Evolutionary conservation across 75 land plant genomes (phyloP), one percentile per base, ranked within the genome.

Genomic region (Selaginella moellendorffii): DNA sequence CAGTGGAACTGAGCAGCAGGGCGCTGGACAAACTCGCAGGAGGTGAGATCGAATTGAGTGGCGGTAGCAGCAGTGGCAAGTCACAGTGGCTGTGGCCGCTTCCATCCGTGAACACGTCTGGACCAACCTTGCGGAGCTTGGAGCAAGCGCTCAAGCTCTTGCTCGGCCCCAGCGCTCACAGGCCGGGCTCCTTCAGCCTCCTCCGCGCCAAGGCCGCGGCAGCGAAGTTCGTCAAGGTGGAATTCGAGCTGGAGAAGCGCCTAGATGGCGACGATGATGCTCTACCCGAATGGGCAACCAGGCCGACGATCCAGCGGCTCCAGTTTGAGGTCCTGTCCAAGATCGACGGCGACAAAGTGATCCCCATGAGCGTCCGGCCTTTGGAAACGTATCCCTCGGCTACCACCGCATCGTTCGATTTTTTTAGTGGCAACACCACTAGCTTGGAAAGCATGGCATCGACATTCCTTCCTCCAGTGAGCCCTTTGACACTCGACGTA

Each of bases 261-360:
- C 46, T 85, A 68, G 73, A 65, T 53, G 70, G 73, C 2, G 60
- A 31, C 2, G 23, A 19, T 18, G 69, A 36, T 8, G 63, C 14
- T 24, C 61, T 79, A 66, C 85, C 90, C 0, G 85, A 78, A 70
- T 93, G 99, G 96, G 78, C 81, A 65, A 93, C 96, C 18, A 88
- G 74, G 65, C 96, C 99, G 0, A 65, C 81, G 72, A 67, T 68
- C 2, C 73, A 64, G 52, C 77, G 71, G 67, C 62, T 81, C 68
- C 81, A 83, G 29, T 93, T 93, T 77, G 99, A 93, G 73, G 77
- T 93, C 9, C 51, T 83, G 68, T 85, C 81, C 0, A 82, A 82
- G 73, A 74, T 93, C 9, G 96, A 93, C 60, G 96, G 93, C 1
- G 63, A 77, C 2, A 78, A 76, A 60, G 63, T 92, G 54, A 23